Evolutionary conservation across 2,329 filamentous ascomycete species (phyloP).

Genomic region (Clarireedia paspali): DNA sequence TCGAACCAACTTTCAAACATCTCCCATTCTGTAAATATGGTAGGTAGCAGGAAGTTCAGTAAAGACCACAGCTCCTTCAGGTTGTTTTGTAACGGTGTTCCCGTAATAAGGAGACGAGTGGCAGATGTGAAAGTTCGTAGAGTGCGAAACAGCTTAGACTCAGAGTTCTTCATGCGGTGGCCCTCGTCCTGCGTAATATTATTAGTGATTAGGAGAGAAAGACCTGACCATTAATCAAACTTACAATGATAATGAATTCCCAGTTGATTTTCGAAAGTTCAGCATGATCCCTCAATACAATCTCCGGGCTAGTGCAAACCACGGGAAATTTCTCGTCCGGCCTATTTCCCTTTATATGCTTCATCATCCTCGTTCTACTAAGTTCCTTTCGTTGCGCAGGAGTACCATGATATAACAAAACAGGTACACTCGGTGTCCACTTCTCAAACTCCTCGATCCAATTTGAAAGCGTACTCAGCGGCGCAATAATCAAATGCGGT

Average conservation of each 20-base stretch:
- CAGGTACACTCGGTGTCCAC: slow-evolving; percentile 85
- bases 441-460: slow-evolving; percentile 92
- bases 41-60: slow-evolving; percentile 85
- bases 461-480: slow-evolving; percentile 85
- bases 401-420: slow-evolving; percentile 83
- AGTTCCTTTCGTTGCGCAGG: slow-evolving; percentile 70
- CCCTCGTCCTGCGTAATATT: slow-evolving; percentile 65
- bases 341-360: slow-evolving; percentile 53
- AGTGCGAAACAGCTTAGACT: slow-evolving; percentile 84
- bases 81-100: slow-evolving; percentile 93
- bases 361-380: slow-evolving; percentile 63
- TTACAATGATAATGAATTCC: slow-evolving; percentile 93
- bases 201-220: slow-evolving; percentile 8
- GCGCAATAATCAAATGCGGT: slow-evolving; percentile 84
- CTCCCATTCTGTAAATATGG: slow-evolving; percentile 87
- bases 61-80: slow-evolving; percentile 91
- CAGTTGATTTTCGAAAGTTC: slow-evolving; percentile 78
- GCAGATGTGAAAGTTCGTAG: slow-evolving; percentile 83
- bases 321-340: slow-evolving; percentile 70
- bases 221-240: slow-evolving; percentile 21
- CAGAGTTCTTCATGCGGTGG: slow-evolving; percentile 94
- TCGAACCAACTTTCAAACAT: slow-evolving; percentile 97
- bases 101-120: slow-evolving; percentile 85
- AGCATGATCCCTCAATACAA: slow-evolving; percentile 84
- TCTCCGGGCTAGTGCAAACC: slow-evolving; percentile 92